Conservation (phyloP, 2,329 filamentous ascomycete species). For the Alternaria hordeiaustralica region DNA sequence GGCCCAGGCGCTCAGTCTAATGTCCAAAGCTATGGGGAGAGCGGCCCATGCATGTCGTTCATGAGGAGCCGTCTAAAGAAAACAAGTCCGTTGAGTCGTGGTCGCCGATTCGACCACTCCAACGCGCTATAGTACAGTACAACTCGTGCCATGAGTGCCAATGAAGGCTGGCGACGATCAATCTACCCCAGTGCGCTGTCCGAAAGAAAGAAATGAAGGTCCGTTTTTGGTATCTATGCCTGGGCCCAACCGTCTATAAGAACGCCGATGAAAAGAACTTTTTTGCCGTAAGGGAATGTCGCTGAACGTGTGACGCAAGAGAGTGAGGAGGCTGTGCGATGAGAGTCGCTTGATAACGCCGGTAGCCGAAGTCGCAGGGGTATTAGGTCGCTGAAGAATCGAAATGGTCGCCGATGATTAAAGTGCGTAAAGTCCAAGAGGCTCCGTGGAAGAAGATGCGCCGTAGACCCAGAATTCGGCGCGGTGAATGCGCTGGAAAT, state of each 20-base stretch:
- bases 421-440: slow-evolving; percentile 41
- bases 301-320: slow-evolving; percentile 40
- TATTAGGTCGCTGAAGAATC: slow-evolving; percentile 48
- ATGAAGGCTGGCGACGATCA: slow-evolving; percentile 42
- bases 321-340: slow-evolving; percentile 17
- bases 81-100: slow-evolving; percentile 43
- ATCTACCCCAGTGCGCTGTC: slow-evolving; percentile 44
- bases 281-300: slow-evolving; percentile 47
- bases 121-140: slow-evolving; percentile 45
- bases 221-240: slow-evolving; percentile 52
- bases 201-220: slow-evolving; percentile 32
- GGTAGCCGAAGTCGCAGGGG: slow-evolving; percentile 36
- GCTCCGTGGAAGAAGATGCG: slow-evolving; percentile 23
- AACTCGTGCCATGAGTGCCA: slow-evolving; percentile 37
- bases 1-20: slow-evolving; percentile 44
- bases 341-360: slow-evolving; percentile 36
- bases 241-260: slow-evolving; percentile 49
- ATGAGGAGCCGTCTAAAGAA: slow-evolving; percentile 37
- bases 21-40: slow-evolving; percentile 29
- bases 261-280: slow-evolving; percentile 47
- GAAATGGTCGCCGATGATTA: slow-evolving; percentile 46
- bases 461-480: slow-evolving; percentile 17
- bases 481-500: slow-evolving; percentile 17
- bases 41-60: slow-evolving; percentile 32
- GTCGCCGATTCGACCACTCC: slow-evolving; percentile 37